Percentiles rank a stretch among this genome's conserved stretches.
Conservation (phyloP, 768 basidiomycete genomes). For the Amanita pallidorosea region DNA sequence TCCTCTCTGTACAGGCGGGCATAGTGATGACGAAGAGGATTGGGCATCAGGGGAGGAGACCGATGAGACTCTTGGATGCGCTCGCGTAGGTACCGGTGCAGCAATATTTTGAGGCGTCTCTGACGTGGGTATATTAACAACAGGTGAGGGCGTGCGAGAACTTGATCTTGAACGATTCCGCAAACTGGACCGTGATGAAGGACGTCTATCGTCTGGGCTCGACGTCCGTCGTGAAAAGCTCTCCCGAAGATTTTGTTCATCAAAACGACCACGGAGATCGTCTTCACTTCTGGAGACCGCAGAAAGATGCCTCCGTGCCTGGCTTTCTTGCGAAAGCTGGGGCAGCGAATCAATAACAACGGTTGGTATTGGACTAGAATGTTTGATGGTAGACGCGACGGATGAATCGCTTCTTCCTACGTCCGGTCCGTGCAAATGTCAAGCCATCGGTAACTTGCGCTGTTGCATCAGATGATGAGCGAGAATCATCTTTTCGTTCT, state of each 20-base stretch:
- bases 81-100: neutral
- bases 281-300: neutral
- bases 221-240: neutral
- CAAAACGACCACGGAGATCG: neutral
- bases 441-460: neutral
- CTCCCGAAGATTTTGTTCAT: neutral
- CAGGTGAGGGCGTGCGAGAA: slow-evolving; percentile 36
- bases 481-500: slow-evolving; percentile 6
- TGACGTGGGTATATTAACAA: neutral
- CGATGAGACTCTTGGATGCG: neutral
- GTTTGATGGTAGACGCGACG: neutral
- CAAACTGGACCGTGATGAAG: slow-evolving; percentile 8
- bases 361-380: slow-evolving; percentile 3
- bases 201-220: neutral
- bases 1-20: slow-evolving; percentile 1
- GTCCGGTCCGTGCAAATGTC: neutral
- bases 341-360: neutral
- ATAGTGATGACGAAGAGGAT: slow-evolving; percentile 4
- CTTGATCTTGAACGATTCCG: slow-evolving; percentile 29
- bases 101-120: neutral
- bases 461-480: neutral
- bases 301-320: neutral
- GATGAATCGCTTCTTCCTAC: neutral
- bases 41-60: neutral
- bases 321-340: neutral